Conservation (phyloP, 106 monocot species). For the Vanilla planifolia region DNA sequence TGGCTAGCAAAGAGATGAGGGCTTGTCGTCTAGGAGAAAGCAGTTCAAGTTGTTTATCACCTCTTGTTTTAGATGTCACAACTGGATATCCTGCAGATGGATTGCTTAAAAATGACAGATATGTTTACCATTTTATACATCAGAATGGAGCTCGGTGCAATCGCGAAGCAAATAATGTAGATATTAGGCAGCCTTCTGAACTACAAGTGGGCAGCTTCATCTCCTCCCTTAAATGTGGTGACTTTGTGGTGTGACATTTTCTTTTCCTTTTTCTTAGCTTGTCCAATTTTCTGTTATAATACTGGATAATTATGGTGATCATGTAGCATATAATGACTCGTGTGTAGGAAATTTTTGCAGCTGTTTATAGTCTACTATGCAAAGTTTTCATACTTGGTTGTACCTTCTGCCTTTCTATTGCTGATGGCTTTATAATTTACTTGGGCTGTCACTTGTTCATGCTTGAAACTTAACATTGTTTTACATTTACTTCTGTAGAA, state of each 20-base stretch:
- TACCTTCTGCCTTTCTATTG: too few species aligned
- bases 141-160: conserved; percentile 20
- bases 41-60: conserved; percentile 29
- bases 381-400: too few species aligned
- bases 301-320: neutral
- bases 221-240: conserved; percentile 65
- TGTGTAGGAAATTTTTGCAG: too few species aligned
- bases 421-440: too few species aligned
- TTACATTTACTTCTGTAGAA: too few species aligned
- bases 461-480: too few species aligned
- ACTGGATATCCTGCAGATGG: conserved; percentile 27
- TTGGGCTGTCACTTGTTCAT: too few species aligned
- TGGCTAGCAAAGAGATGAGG: conserved; percentile 39
- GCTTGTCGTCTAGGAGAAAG: conserved; percentile 22
- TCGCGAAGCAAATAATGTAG: conserved; percentile 4
- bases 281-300: neutral
- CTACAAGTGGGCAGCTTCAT: conserved; percentile 16
- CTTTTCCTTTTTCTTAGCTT: neutral
- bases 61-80: conserved; percentile 52
- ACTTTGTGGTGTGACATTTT: conserved; percentile 70
- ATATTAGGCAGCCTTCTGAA: conserved; percentile 15
- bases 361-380: too few species aligned
- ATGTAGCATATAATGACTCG: too few species aligned
- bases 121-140: conserved; percentile 57
- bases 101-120: conserved; percentile 37